Base-by-base conservation (phyloP, 1,284 basidiomycete species). In the Heterobasidion annosum region DNA sequence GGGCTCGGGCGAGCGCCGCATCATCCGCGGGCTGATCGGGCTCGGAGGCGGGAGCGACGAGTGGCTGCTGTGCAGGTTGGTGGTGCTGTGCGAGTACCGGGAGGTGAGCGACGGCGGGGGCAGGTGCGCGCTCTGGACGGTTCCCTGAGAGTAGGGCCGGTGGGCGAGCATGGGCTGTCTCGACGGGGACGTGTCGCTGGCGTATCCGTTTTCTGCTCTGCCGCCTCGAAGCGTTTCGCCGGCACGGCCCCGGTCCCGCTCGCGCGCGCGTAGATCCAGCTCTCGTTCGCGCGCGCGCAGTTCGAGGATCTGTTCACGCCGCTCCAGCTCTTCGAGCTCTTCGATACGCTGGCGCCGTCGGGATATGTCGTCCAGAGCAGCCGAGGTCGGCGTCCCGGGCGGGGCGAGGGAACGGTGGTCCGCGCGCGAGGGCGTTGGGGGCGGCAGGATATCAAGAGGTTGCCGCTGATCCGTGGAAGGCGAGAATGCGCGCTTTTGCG, bases 221-320 rank as follows among this genome's bases (percentile, higher is more conserved):
- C 58, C 54, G 25, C 58, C 54, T 15, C 64, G 62, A 10, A 64
- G 52, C 15, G 12, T 47, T 10, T 13, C 18, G 16, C 18, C 18
- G n/a, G 10, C 9, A 10, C 25, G n/a, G 10, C 25, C 15, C 12
- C 45, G 45, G 3, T 43, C 40, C 16, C 40, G 45, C 18, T 47
- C 48, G 9, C 72, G 70, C 13, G 77, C 66, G 15, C 74, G 71
- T 56, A 73, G 68, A 54, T 80, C 72, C 50, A 87, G 73, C 48
- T 85, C 82, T 18, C 77, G 75, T 64, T 88, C 84, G 44, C 79
- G 75, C 53, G 73, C 76, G 57, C 72, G 73, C 16, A 85, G 67
- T 48, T 78, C 75, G 43, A 74, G 69, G 55, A 82, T 81, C 58
- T 75, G 79, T 57, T 81, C 77, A 50, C 75, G 70, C 15, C 76